Evolutionary conservation across 371 early-diverging fungal species (phyloP).

Genomic region (Rhizopus sp.): DNA sequence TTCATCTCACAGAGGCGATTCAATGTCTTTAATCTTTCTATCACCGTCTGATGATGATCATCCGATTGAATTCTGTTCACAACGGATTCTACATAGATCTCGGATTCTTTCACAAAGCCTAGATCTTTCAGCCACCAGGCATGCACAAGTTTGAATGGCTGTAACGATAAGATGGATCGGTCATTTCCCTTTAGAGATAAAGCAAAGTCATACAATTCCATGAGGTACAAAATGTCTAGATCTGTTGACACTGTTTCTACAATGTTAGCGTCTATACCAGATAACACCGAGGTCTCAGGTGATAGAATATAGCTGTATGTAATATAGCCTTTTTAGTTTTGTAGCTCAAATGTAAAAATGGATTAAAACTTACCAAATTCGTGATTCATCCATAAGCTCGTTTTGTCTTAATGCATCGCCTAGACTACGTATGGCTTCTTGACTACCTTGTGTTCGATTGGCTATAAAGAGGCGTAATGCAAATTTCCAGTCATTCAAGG

Average conservation of each 20-base stretch:
- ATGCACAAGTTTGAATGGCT: conserved; percentile 80
- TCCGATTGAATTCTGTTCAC: conserved; percentile 50
- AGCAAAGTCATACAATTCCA: conserved; percentile 85
- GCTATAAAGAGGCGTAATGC: conserved; percentile 74
- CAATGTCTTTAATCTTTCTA: conserved; percentile 3
- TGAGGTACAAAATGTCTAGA: conserved; percentile 63
- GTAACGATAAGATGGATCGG: conserved; percentile 56
- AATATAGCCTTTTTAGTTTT: conserved; percentile 12
- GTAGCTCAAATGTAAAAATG: background rate
- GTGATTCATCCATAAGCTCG: conserved; percentile 65
- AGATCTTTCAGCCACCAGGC: conserved; percentile 83
- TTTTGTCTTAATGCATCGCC: conserved; percentile 71
- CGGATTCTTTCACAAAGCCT: conserved; percentile 71
- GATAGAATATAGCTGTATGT: conserved; percentile 66
- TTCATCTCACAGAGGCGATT: conserved; percentile 2
- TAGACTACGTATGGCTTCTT: conserved; percentile 65
- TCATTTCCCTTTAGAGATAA: conserved; percentile 32
- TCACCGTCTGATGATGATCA: background rate
- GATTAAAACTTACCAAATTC: conserved; percentile 68
- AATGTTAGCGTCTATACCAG: conserved; percentile 61
- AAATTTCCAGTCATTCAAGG: conserved; percentile 65
- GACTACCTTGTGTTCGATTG: conserved; percentile 80
- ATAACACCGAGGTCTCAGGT: conserved; percentile 48
- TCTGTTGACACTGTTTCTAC: conserved; percentile 55
- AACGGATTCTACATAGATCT: conserved; percentile 74